These are phyloP conservation scores for Leccinum aurantiacum DNA, from an alignment of 768 basidiomycete genomes.

Conservation along the genomic window DNA sequence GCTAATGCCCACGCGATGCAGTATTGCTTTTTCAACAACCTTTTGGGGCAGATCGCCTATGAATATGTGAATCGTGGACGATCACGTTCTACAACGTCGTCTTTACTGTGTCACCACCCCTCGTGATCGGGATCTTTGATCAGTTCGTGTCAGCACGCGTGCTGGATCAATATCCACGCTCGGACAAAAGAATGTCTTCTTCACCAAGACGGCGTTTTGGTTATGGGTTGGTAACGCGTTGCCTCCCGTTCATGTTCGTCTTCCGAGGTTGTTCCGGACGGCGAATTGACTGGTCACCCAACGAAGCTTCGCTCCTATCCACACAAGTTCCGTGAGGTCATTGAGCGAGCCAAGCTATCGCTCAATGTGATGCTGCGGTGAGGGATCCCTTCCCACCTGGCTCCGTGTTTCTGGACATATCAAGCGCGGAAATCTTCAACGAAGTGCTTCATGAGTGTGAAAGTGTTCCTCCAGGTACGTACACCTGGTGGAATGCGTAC, in stretches of 20 bases:
- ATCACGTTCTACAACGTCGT: slow-evolving; percentile 95
- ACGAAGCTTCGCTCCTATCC: too few species aligned
- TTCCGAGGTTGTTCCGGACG: too few species aligned
- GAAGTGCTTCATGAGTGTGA: too few species aligned
- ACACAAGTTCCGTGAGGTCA: too few species aligned
- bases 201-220: slow-evolving; percentile 90
- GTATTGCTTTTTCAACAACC: slow-evolving; percentile 99
- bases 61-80: slow-evolving; percentile 83
- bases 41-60: slow-evolving; percentile 97
- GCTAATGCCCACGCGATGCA: slow-evolving; percentile 31
- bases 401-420: too few species aligned
- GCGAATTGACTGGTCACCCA: too few species aligned
- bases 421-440: too few species aligned
- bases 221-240: slow-evolving; percentile 87
- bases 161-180: slow-evolving; percentile 94
- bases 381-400: too few species aligned
- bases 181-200: slow-evolving; percentile 93
- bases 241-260: not conserved
- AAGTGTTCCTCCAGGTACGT: too few species aligned
- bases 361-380: too few species aligned
- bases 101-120: slow-evolving; percentile 92
- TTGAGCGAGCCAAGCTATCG: too few species aligned
- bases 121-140: slow-evolving; percentile 97
- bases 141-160: slow-evolving; percentile 98
- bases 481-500: too few species aligned